phyloP scores from a whole-genome alignment of 495 filamentous ascomycete species.

The Aspergillus cavernicola region DNA sequence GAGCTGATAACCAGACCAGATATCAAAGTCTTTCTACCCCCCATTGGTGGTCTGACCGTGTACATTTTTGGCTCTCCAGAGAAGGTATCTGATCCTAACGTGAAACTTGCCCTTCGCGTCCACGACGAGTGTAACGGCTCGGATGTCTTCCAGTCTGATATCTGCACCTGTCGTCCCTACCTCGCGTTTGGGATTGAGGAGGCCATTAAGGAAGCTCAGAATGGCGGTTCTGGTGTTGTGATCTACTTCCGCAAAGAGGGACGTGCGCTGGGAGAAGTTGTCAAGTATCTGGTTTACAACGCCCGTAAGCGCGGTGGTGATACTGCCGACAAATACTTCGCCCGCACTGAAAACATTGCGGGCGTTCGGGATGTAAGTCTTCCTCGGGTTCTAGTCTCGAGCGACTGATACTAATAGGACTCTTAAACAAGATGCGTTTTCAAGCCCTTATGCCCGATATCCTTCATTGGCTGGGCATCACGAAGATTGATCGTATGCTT shows the following conservation, averaged over 20 bases:
- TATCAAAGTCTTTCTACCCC: constrained; percentile 88
- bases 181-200: constrained; percentile 91
- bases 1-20: constrained; percentile 82
- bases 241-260: constrained; percentile 97
- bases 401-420: too few relatives aligned
- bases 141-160: constrained; percentile 92
- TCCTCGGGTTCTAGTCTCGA: not conserved
- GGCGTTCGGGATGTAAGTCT: constrained; percentile 60
- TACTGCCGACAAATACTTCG: constrained; percentile 87
- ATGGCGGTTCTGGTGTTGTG: constrained; percentile 82
- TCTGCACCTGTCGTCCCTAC: constrained; percentile 90
- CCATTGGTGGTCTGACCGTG: constrained; percentile 87
- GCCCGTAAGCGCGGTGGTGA: constrained; percentile 69
- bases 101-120: constrained; percentile 72
- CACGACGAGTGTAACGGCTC: constrained; percentile 93
- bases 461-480: constrained; percentile 90
- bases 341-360: constrained; percentile 88
- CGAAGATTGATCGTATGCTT: constrained; percentile 91
- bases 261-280: constrained; percentile 82
- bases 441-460: constrained; percentile 94
- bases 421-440: constrained; percentile 66
- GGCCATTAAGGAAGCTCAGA: constrained; percentile 86
- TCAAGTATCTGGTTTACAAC: constrained; percentile 91
- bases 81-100: constrained; percentile 78
- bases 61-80: constrained; percentile 89